A percentile compares a stretch with the other conserved stretches of the same genome.
These are phyloP conservation scores for Gossypium davidsonii DNA, from an alignment of 441 rosid genomes.

Conservation along the genomic window DNA sequence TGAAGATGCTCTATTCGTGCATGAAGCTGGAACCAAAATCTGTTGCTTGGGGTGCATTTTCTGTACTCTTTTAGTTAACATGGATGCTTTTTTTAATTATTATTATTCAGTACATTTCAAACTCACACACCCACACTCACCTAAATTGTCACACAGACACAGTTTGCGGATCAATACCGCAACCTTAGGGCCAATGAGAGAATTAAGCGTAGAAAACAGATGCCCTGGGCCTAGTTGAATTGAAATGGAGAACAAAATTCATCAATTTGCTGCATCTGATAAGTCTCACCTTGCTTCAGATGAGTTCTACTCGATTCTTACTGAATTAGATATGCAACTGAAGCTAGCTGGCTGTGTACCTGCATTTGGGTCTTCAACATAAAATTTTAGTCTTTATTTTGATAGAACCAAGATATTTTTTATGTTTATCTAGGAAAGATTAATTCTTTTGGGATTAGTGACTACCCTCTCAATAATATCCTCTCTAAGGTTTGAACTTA, in stretches of 20 bases:
- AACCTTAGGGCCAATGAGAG: constrained; percentile 47
- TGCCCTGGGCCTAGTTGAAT: constrained; percentile 49
- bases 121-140: too few relatives aligned
- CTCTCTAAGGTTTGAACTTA: too few relatives aligned
- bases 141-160: too few relatives aligned
- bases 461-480: too few relatives aligned
- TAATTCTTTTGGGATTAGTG: too few relatives aligned
- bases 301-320: constrained; percentile 32
- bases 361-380: constrained; percentile 10
- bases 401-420: not conserved
- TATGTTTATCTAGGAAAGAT: too few relatives aligned
- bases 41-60: constrained; percentile 48
- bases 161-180: too few relatives aligned
- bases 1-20: constrained; percentile 35
- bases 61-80: constrained; percentile 34
- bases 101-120: too few relatives aligned
- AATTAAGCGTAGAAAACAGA: constrained; percentile 33
- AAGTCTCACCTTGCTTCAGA: constrained; percentile 33
- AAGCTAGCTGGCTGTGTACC: constrained; percentile 25
- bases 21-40: constrained; percentile 41
- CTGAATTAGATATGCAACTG: constrained; percentile 35
- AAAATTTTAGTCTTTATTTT: not conserved
- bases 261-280: constrained; percentile 43
- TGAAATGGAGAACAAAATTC: constrained; percentile 29
- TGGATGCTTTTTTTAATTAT: constrained; percentile 19